Evolutionary conservation across 768 basidiomycete genomes (phyloP).

Genomic region (Boletus vermiculosoides): DNA sequence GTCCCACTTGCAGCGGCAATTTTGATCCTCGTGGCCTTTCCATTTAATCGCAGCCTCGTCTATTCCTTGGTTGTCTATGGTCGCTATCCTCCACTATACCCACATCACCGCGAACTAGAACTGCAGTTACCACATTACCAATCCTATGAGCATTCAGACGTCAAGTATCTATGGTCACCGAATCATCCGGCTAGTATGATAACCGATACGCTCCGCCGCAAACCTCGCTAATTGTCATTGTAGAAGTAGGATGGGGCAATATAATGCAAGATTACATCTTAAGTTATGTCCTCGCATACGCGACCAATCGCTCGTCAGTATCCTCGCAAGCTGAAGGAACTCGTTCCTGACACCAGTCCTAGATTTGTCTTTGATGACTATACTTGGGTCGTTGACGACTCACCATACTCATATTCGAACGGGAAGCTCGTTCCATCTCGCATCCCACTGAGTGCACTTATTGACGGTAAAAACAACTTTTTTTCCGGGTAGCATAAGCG

Average conservation of each 20-base stretch:
- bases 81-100: neutral
- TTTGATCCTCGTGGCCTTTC: neutral
- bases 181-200: neutral
- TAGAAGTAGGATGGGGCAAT: conserved; percentile 39
- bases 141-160: neutral
- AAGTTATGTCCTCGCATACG: conserved; percentile 34
- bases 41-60: neutral
- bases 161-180: neutral
- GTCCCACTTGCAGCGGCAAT: neutral
- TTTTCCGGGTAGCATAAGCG: neutral
- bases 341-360: neutral
- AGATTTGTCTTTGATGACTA: conserved; percentile 45
- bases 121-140: neutral
- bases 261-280: conserved; percentile 39
- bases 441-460: conserved; percentile 38
- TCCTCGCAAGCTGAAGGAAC: neutral
- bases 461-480: conserved; percentile 27
- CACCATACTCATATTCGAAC: conserved; percentile 35
- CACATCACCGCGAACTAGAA: neutral
- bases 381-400: conserved; percentile 36
- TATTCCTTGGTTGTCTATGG: neutral
- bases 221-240: neutral
- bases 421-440: conserved; percentile 36
- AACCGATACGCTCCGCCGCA: neutral
- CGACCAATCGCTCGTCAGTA: conserved; percentile 35